These are phyloP conservation scores for Ogataea paradorogensis DNA, from an alignment of 805 yeast species.

Conservation along the genomic window DNA sequence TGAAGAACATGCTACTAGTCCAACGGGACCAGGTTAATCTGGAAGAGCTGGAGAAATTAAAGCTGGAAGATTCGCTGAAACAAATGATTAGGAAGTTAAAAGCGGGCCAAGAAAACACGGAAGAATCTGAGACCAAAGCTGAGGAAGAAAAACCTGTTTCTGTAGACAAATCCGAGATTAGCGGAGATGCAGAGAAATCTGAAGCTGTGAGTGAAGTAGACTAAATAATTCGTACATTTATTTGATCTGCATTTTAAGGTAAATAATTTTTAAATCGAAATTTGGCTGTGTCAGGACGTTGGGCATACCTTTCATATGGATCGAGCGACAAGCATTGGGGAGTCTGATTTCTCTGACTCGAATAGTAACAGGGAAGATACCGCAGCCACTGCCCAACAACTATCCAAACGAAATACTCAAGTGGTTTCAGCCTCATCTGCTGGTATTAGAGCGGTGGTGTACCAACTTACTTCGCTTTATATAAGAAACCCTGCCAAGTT, in stretches of 20 bases:
- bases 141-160: background rate
- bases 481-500: constrained; percentile 79
- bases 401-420: constrained; percentile 41
- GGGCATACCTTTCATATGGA: background rate
- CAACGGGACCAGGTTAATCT: constrained; percentile 26
- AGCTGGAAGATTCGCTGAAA: constrained; percentile 27
- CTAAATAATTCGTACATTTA: background rate
- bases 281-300: constrained; percentile 5
- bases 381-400: constrained; percentile 20
- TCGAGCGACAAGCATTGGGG: constrained; percentile 4
- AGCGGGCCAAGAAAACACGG: constrained; percentile 1
- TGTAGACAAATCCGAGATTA: background rate
- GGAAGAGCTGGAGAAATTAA: constrained; percentile 21
- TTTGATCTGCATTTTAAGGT: background rate
- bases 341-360: background rate
- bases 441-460: constrained; percentile 78
- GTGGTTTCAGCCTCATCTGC: constrained; percentile 81
- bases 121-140: background rate
- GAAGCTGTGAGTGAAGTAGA: background rate
- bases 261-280: background rate
- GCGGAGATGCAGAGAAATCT: background rate
- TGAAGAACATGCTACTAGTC: constrained; percentile 33
- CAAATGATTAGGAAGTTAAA: constrained; percentile 17
- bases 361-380: background rate
- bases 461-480: constrained; percentile 74